Evolutionary conservation across 345 rosid genomes (phyloP).

Genomic region (Hirschfeldia incana): DNA sequence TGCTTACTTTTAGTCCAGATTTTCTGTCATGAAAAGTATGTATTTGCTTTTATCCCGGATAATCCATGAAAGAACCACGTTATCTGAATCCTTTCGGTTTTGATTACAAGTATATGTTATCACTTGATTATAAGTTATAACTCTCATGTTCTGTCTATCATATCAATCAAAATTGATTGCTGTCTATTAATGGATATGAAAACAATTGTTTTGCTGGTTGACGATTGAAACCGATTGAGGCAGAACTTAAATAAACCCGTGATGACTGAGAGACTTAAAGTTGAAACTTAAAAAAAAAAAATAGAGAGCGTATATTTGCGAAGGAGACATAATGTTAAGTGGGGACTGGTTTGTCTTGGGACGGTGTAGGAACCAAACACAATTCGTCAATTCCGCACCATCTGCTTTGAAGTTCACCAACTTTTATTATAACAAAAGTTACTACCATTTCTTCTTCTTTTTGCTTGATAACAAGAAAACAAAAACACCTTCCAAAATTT

Average conservation of each 20-base stretch:
- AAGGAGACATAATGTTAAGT: slow-evolving; percentile 36
- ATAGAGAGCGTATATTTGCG: slow-evolving; percentile 7
- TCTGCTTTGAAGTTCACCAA: slow-evolving; percentile 9
- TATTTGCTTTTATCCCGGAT: background rate
- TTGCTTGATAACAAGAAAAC: background rate
- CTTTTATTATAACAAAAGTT: slow-evolving; percentile 11
- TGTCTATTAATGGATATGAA: background rate
- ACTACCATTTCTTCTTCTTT: background rate
- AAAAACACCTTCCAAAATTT: background rate
- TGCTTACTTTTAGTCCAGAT: background rate
- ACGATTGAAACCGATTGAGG: background rate
- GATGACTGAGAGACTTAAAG: background rate
- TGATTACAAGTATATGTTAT: background rate
- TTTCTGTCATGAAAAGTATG: background rate
- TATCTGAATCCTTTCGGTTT: background rate
- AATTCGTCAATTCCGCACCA: slow-evolving; percentile 16
- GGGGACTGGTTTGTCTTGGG: slow-evolving; percentile 37
- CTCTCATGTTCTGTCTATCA: background rate
- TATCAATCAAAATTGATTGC: background rate
- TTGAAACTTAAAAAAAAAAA: slow-evolving; percentile 14
- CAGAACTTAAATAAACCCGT: background rate
- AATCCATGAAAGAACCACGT: slow-evolving; percentile 5
- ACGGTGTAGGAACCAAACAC: slow-evolving; percentile 33
- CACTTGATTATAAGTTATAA: background rate
- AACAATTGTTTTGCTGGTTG: background rate